Conservation (phyloP, 2,329 filamentous ascomycete genomes). For the Aspergillus ochraceoroseus region DNA sequence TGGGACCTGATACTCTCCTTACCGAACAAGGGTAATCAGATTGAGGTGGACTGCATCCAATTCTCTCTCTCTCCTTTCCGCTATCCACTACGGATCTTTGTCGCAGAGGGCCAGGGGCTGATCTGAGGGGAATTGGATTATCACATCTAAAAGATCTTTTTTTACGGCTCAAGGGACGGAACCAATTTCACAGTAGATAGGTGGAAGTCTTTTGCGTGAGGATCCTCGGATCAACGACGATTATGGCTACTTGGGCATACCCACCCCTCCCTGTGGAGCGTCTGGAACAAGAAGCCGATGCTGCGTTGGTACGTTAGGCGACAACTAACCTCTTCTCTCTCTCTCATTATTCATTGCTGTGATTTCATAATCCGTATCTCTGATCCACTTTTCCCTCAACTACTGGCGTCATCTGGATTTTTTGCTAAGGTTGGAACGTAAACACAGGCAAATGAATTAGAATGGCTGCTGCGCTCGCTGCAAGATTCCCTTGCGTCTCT, state of each 20-base stretch:
- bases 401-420: no score
- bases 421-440: conserved; percentile 1
- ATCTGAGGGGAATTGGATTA: no score
- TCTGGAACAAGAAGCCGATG: conserved; percentile 51
- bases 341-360: no score
- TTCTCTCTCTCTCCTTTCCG: conserved; percentile 17
- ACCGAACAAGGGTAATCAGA: conserved; percentile 8
- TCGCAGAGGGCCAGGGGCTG: background rate
- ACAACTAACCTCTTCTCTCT: background rate
- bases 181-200: no score
- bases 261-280: conserved; percentile 52
- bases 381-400: background rate
- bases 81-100: conserved; percentile 6
- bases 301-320: conserved; percentile 45
- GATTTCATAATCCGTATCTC: background rate
- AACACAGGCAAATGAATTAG: conserved; percentile 53
- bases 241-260: conserved; percentile 61
- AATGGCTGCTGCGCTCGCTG: conserved; percentile 59
- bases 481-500: conserved; percentile 58
- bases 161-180: background rate
- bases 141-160: no score
- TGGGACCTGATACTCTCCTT: background rate
- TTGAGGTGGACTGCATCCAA: conserved; percentile 22
- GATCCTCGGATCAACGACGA: background rate
- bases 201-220: conserved; percentile 5